These are phyloP conservation scores for Epichloe festucae DNA, from an alignment of 2,329 filamentous ascomycete species.

Conservation along the genomic window DNA sequence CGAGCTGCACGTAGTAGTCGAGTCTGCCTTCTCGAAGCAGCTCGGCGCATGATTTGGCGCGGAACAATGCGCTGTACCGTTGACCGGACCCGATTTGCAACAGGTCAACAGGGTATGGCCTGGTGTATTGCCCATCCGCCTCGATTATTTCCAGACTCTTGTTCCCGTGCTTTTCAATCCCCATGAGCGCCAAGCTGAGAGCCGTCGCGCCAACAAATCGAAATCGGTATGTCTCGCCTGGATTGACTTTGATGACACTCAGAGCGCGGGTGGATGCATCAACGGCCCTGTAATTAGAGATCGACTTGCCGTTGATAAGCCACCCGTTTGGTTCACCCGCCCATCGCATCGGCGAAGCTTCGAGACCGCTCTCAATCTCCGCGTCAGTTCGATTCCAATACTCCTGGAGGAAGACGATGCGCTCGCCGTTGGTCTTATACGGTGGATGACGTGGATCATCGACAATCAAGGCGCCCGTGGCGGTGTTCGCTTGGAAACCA, in stretches of 20 bases:
- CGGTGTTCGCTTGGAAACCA: slow-evolving; percentile 37
- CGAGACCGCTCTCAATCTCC: background rate
- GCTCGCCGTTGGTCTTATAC: background rate
- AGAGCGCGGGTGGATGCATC: background rate
- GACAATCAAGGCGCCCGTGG: slow-evolving; percentile 2
- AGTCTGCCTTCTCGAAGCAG: slow-evolving; percentile 11
- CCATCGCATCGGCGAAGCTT: background rate
- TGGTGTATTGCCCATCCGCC: slow-evolving; percentile 1
- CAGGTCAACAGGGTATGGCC: background rate
- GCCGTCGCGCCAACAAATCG: slow-evolving; percentile 45
- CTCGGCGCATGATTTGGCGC: slow-evolving; percentile 5
- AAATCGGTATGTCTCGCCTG: slow-evolving; percentile 46
- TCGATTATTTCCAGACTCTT: background rate
- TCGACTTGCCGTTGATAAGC: slow-evolving; percentile 3
- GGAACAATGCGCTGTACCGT: slow-evolving; percentile 4
- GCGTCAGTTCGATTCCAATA: slow-evolving; percentile 2
- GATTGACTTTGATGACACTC: slow-evolving; percentile 19
- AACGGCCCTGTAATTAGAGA: background rate
- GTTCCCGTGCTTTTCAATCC: background rate
- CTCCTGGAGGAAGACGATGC: slow-evolving; percentile 1
- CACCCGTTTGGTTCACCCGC: slow-evolving; percentile 2
- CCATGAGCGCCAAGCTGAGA: slow-evolving; percentile 38
- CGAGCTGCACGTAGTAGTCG: slow-evolving; percentile 33
- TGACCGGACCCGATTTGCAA: slow-evolving; percentile 2
- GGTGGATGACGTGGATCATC: background rate